phyloP scores from a whole-genome alignment of 805 yeast genomes.

The Kluyveromyces siamensis region DNA sequence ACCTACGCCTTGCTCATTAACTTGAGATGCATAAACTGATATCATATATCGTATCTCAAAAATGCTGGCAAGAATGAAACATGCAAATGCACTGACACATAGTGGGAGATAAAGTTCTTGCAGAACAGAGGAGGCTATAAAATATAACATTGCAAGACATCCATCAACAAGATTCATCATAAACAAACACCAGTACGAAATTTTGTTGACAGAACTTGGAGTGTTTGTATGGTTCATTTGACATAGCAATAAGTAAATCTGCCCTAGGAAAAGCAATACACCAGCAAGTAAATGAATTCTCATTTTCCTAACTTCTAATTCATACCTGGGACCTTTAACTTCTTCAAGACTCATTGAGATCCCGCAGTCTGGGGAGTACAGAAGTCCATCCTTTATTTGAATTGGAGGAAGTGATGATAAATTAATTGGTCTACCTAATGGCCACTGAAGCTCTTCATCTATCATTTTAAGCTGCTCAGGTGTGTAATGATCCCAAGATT shows the following conservation, averaged over 20 bases:
- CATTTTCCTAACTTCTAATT: constrained; percentile 31
- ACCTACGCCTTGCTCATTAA: constrained; percentile 59
- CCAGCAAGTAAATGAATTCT: constrained; percentile 37
- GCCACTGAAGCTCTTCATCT: constrained; percentile 64
- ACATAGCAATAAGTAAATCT: constrained; percentile 47
- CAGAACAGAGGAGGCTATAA: constrained; percentile 47
- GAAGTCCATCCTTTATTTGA: constrained; percentile 42
- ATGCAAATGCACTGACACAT: constrained; percentile 58
- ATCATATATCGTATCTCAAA: constrained; percentile 72
- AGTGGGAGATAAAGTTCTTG: constrained; percentile 56
- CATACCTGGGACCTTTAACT: constrained; percentile 49
- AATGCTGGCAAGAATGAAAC: constrained; percentile 59
- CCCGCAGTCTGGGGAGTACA: constrained; percentile 91
- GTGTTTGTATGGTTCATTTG: constrained; percentile 70
- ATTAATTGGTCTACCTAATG: constrained; percentile 71
- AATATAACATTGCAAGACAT: constrained; percentile 49
- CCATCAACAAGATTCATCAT: constrained; percentile 64
- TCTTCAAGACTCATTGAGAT: constrained; percentile 34
- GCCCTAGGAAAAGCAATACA: constrained; percentile 38
- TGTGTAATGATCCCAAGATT: constrained; percentile 45
- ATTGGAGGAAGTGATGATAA: constrained; percentile 43
- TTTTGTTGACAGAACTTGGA: constrained; percentile 68
- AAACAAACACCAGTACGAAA: constrained; percentile 62
- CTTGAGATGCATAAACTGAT: constrained; percentile 57
- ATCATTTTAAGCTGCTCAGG: constrained; percentile 45